These are phyloP conservation scores for Claviceps pazoutovae DNA, from an alignment of 2,329 filamentous ascomycete genomes.

Conservation along the genomic window DNA sequence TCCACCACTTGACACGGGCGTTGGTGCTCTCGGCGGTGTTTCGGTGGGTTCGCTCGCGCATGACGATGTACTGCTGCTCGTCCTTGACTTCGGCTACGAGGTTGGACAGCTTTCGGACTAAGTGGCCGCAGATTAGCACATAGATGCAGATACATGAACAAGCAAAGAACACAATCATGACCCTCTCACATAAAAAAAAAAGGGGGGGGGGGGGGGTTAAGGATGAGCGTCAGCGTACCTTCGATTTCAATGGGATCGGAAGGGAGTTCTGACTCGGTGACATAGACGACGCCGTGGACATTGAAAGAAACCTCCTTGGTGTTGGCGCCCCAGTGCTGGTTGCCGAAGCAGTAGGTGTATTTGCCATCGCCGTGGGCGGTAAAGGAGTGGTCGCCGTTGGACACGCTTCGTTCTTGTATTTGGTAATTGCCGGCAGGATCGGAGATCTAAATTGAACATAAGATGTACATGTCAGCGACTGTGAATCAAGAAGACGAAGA, in stretches of 20 bases:
- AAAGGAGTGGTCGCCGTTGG: conserved; percentile 89
- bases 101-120: conserved; percentile 73
- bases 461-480: background rate
- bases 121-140: conserved; percentile 5
- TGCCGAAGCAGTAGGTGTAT: conserved; percentile 96
- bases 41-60: conserved; percentile 88
- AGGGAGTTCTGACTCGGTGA: conserved; percentile 71
- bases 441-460: conserved; percentile 44
- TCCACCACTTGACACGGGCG: conserved; percentile 97
- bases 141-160: no score
- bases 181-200: no score
- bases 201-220: background rate
- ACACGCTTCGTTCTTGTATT: conserved; percentile 65
- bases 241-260: conserved; percentile 84
- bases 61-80: conserved; percentile 92
- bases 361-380: conserved; percentile 73
- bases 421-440: conserved; percentile 65
- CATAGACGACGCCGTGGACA: conserved; percentile 96
- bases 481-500: background rate
- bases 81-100: conserved; percentile 87
- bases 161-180: no score
- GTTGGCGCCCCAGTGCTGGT: conserved; percentile 92
- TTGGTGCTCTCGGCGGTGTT: conserved; percentile 99
- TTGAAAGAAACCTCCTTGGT: conserved; percentile 99
- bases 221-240: conserved; percentile 38